phyloP scores from a whole-genome alignment of 495 filamentous ascomycete species.

The Hypoxylon crocopeplum region DNA sequence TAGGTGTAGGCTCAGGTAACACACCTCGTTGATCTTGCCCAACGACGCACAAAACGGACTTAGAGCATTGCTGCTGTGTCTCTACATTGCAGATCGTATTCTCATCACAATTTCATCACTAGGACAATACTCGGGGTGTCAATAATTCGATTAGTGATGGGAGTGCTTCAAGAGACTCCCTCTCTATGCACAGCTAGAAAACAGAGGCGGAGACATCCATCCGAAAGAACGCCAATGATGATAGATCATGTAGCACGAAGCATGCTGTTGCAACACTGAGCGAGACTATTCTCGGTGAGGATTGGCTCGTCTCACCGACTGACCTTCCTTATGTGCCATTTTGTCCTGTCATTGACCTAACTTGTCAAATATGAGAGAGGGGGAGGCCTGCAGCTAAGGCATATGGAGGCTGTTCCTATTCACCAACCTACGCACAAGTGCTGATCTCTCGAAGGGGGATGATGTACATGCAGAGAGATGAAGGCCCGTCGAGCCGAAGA shows the following conservation, averaged over 20 bases:
- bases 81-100: constrained; percentile 18
- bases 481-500: constrained; percentile 35
- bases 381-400: constrained; percentile 20
- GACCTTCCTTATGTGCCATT: constrained; percentile 25
- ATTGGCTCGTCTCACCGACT: constrained; percentile 37
- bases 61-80: constrained; percentile 7
- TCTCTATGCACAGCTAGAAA: constrained; percentile 12
- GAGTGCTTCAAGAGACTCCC: constrained; percentile 9
- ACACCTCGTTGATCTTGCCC: constrained; percentile 23
- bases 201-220: constrained; percentile 7
- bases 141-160: constrained; percentile 11
- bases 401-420: constrained; percentile 15
- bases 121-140: constrained; percentile 11
- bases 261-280: constrained; percentile 23
- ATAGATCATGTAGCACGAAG: constrained; percentile 34
- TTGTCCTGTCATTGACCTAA: constrained; percentile 24
- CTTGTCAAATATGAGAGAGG: constrained; percentile 22
- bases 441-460: constrained; percentile 7
- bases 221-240: constrained; percentile 22
- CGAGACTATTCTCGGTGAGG: constrained; percentile 29
- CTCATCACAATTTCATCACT: constrained; percentile 31
- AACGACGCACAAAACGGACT: constrained; percentile 13
- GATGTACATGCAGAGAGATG: constrained; percentile 18
- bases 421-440: constrained; percentile 19
- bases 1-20: constrained; percentile 24